phyloP scores from a whole-genome alignment of 371 early-diverging fungal genomes.

The Rhizopus microsporus region DNA sequence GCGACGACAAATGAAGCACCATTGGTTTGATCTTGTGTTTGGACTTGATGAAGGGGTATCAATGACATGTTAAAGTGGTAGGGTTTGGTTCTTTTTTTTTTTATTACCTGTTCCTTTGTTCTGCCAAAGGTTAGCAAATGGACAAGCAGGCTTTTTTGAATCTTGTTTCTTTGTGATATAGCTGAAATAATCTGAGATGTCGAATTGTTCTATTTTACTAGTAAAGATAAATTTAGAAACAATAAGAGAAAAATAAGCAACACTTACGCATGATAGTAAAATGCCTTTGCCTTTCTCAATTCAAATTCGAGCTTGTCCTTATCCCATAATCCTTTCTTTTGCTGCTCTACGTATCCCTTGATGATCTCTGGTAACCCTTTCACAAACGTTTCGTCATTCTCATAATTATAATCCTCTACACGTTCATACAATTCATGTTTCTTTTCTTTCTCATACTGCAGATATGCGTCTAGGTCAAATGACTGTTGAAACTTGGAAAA shows the following conservation, averaged over 20 bases:
- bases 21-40: slow-evolving; percentile 19
- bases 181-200: slow-evolving; percentile 42
- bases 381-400: slow-evolving; percentile 45
- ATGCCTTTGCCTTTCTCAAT: slow-evolving; percentile 53
- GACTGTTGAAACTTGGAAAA: slow-evolving; percentile 45
- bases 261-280: slow-evolving; percentile 54
- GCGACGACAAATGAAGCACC: slow-evolving; percentile 19
- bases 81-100: neutral
- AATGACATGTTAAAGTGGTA: too few species aligned
- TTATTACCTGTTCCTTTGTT: slow-evolving; percentile 45
- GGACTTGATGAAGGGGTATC: slow-evolving; percentile 3
- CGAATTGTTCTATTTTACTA: slow-evolving; percentile 51
- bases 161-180: slow-evolving; percentile 50
- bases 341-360: slow-evolving; percentile 39
- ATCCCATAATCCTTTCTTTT: slow-evolving; percentile 42
- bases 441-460: slow-evolving; percentile 42
- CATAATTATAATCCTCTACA: slow-evolving; percentile 55
- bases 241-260: too few species aligned
- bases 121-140: slow-evolving; percentile 65
- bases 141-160: slow-evolving; percentile 48
- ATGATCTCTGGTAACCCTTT: slow-evolving; percentile 50
- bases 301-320: slow-evolving; percentile 51
- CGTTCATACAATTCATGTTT: slow-evolving; percentile 36
- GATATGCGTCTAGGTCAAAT: slow-evolving; percentile 50
- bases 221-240: neutral